Evolutionary conservation across 2,329 filamentous ascomycete species (phyloP).

Genomic region (Fusarium ambrosium): DNA sequence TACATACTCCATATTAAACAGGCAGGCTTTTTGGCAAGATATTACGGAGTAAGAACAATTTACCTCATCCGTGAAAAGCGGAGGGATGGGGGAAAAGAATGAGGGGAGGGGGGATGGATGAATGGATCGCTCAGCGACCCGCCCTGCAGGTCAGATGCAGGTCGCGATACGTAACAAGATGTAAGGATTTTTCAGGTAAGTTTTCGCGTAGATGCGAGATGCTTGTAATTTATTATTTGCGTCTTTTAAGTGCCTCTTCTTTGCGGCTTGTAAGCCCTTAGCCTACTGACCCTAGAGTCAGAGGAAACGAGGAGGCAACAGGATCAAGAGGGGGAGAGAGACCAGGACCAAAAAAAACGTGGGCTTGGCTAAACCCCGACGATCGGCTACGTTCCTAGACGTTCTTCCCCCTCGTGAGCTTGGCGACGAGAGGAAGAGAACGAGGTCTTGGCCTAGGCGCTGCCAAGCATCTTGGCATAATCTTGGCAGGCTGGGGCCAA

Average conservation of each 20-base stretch:
- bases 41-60: slow-evolving; percentile 10
- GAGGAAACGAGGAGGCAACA: not conserved
- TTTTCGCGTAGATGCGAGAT: not conserved
- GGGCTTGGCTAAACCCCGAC: slow-evolving; percentile 10
- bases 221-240: not conserved
- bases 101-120: not conserved
- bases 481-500: slow-evolving; percentile 31
- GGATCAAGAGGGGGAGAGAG: not conserved
- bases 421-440: slow-evolving; percentile 17
- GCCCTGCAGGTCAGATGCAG: slow-evolving; percentile 24
- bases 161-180: slow-evolving; percentile 17
- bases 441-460: slow-evolving; percentile 28
- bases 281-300: not conserved
- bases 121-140: not conserved
- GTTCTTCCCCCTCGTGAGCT: not conserved
- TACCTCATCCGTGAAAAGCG: not conserved
- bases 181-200: not conserved
- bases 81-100: not conserved
- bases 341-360: slow-evolving; percentile 25
- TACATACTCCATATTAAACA: not conserved
- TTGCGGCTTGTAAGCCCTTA: not conserved
- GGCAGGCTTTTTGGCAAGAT: no score
- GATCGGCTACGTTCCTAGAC: slow-evolving; percentile 8
- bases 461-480: slow-evolving; percentile 20
- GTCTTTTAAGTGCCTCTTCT: not conserved